Evolutionary conservation across 2,329 filamentous ascomycete genomes (phyloP), one percentile per base, ranked within the genome.

Genomic region (Ophiostoma fasciatum): DNA sequence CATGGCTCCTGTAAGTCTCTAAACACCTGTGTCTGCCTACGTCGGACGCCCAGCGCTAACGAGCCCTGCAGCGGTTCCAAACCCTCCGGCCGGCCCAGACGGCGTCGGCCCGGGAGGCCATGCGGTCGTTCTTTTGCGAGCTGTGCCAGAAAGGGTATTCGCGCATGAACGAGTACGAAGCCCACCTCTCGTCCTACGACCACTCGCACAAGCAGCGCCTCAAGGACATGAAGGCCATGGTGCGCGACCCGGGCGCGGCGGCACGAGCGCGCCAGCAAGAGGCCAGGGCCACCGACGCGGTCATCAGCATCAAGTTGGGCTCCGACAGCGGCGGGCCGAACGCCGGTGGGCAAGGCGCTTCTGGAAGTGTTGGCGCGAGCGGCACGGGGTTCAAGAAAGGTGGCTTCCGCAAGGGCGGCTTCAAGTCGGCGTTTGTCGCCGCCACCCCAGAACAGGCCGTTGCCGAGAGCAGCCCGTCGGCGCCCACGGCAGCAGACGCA

Each of bases 131-230:
- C 60, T 85, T 82, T 61, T 92, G 78, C 63, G 72, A 77, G 28
- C 72, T 96, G 37, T 96, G 90, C 63, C 76, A 80, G 45, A 96
- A 96, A 61, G 88, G 87, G 49, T 98, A 96, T 60, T 76, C 78
- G 2, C 84, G 90, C 38, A 88, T 93, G 68, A 88, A 92, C 53
- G 88, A 96, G 55, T 94, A 92, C 56, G 88, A 96, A 58, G 80
- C 87, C 7, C 90, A 98, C 56, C 82, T 94, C 38, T 77, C 77
- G 44, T 90, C 82, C 49, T 96, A 96, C 58, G 90, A 96, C 53
- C 90, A 98, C 59, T 82, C 82, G 48, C 90, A 98, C 59, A 87
- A 85, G 55, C 85, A 92, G 61, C 79, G 82, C 33, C 71, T 87
- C 40, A 82, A 83, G 57, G 82, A 90, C 49, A 85, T 88, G 81